Base-by-base conservation (phyloP, 345 rosid species). In the Pugionium cornutum region DNA sequence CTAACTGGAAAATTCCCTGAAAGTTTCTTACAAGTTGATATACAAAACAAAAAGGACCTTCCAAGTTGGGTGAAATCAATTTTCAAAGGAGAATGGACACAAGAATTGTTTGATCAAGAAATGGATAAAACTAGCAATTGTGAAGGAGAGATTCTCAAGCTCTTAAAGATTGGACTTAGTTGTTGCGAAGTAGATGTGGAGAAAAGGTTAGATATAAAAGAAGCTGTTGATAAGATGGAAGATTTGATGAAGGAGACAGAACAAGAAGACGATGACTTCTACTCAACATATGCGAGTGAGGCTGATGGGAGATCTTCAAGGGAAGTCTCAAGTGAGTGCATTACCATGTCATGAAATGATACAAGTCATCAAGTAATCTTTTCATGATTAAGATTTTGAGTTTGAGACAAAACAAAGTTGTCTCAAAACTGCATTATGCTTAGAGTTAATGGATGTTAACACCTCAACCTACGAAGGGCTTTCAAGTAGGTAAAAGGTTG, bases 161-260 rank as follows among this genome's bases (percentile, higher is more conserved):
- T 92, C 8, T 58, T 92, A 77, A 81, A 62, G 68, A 78, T 92
- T 58, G 98, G 83, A 29, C 37, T 92, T 82, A 54, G 74, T 32
- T 92, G 96, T 40, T 81, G 90, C 2, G 84, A 86, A 62, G 75
- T 5, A n/a, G 86, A 88, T 9, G 76, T 84, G 62, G 98, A 92
- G 64, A 84, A 80, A 76, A 83, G 98, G 66, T n/a, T 83, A 66
- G 97, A 87, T 55, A 11, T 89, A 77, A 89, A 74, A 69, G 89
- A 83, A 34, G 96, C 78, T 10, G 61, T 81, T 4, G 85, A 82
- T 72, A 81, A 58, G 79, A 79, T 92, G 6, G 83, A 84, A 36
- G 87, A 86, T 39, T 61, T 92, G 7, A 77, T 74, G 70, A 87
- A 81, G 61, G 81, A 62, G 34, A 81, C 75, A 6, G 60, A 53